These are phyloP conservation scores for Paralagenidium karlingii DNA, from an alignment of 352 stramenopile genomes.

Conservation along the genomic window DNA sequence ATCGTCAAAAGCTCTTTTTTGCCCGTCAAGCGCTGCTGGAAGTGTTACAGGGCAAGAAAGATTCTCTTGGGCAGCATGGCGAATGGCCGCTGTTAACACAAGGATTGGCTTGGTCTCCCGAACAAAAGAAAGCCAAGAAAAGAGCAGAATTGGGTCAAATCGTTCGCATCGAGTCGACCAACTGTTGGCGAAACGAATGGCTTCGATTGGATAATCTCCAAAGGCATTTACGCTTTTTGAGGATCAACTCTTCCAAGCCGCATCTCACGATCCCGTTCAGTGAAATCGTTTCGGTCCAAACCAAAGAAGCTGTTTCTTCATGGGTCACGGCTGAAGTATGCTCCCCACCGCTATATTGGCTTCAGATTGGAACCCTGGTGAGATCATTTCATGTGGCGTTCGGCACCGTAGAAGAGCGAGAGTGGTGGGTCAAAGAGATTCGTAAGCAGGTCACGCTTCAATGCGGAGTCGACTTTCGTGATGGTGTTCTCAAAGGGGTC, in stretches of 20 bases:
- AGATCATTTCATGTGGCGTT: constrained; percentile 42
- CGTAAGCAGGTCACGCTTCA: constrained; percentile 9
- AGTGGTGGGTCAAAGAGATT: constrained; percentile 17
- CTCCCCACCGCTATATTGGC: constrained; percentile 41
- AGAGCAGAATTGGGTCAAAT: too few species aligned
- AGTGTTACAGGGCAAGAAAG: constrained; percentile 10
- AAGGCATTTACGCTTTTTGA: constrained; percentile 26
- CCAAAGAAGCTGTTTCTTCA: neutral
- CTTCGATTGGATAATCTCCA: constrained; percentile 23
- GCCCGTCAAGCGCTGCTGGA: constrained; percentile 14
- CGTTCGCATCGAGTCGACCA: constrained; percentile 17
- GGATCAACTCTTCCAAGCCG: constrained; percentile 18
- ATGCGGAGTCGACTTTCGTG: neutral
- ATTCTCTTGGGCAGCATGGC: constrained; percentile 6
- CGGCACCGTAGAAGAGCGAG: constrained; percentile 13
- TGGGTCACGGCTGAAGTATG: too few species aligned
- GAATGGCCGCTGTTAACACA: constrained; percentile 17
- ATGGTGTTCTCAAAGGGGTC: constrained; percentile 5
- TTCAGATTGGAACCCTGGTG: constrained; percentile 22
- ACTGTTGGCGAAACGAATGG: constrained; percentile 41
- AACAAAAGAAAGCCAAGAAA: too few species aligned
- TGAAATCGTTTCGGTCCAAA: constrained; percentile 12
- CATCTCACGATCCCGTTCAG: constrained; percentile 19
- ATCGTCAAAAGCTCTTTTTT: constrained; percentile 5
- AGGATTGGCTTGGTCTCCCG: too few species aligned